Evolutionary conservation across 768 basidiomycete genomes (phyloP).

Genomic region (Lentinula edodes): DNA sequence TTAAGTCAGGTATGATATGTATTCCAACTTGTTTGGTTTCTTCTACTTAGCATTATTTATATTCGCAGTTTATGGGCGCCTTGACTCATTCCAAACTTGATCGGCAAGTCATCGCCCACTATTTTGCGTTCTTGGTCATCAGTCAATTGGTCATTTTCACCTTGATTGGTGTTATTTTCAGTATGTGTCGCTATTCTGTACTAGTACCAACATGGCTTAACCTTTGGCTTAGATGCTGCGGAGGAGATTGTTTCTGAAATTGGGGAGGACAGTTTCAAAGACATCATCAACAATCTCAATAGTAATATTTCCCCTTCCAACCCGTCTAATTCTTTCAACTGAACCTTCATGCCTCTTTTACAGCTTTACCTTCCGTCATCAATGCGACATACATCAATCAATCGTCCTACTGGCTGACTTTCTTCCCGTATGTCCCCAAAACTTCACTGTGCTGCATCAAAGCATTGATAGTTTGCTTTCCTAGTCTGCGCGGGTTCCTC

Average conservation of each 20-base stretch:
- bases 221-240: slow-evolving; percentile 28
- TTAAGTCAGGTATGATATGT: slow-evolving; percentile 53
- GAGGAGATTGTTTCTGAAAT: slow-evolving; percentile 38
- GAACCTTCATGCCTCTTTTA: background rate
- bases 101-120: slow-evolving; percentile 86
- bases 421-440: slow-evolving; percentile 69
- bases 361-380: slow-evolving; percentile 67
- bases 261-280: slow-evolving; percentile 39
- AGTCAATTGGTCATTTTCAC: slow-evolving; percentile 94
- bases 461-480: background rate
- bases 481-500: slow-evolving; percentile 88
- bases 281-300: slow-evolving; percentile 41
- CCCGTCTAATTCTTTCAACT: background rate
- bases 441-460: no score
- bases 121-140: slow-evolving; percentile 91
- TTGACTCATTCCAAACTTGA: slow-evolving; percentile 77
- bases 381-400: slow-evolving; percentile 90
- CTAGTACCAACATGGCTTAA: background rate
- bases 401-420: slow-evolving; percentile 88
- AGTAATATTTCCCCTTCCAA: slow-evolving; percentile 26
- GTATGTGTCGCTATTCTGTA: slow-evolving; percentile 27
- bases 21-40: slow-evolving; percentile 36
- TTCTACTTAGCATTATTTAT: no score
- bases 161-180: slow-evolving; percentile 83
- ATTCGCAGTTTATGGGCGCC: slow-evolving; percentile 58